These are phyloP conservation scores for Galerina sulciceps DNA, from an alignment of 768 basidiomycete species.

Conservation along the genomic window DNA sequence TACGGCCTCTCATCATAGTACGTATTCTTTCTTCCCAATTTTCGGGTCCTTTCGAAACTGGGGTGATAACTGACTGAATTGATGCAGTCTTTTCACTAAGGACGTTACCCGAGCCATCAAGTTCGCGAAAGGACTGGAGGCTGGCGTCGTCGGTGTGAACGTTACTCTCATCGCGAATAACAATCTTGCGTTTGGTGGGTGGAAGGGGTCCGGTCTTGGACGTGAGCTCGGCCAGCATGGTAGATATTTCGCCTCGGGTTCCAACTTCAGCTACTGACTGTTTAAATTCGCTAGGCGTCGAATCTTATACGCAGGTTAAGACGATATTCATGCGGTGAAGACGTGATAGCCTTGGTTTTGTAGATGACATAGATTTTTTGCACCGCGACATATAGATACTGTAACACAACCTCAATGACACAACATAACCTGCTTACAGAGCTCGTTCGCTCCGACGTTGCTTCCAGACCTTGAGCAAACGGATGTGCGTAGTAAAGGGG, in stretches of 20 bases:
- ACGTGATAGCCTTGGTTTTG: neutral
- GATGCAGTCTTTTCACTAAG: conserved; percentile 71
- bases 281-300: neutral
- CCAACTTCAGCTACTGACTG: neutral
- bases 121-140: conserved; percentile 58
- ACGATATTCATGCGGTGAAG: conserved; percentile 4
- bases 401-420: too few species aligned
- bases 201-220: conserved; percentile 1
- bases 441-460: too few species aligned
- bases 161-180: neutral
- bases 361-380: too few species aligned
- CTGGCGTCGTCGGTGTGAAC: conserved; percentile 15
- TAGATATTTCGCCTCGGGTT: neutral
- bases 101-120: conserved; percentile 67
- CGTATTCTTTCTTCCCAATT: neutral
- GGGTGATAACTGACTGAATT: neutral
- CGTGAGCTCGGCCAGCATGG: conserved; percentile 1
- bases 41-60: neutral
- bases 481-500: too few species aligned
- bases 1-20: conserved; percentile 68
- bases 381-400: too few species aligned
- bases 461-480: too few species aligned
- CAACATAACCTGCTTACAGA: too few species aligned
- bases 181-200: conserved; percentile 2
- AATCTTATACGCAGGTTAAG: conserved; percentile 1